A percentile compares a stretch with the other conserved stretches of the same genome.
Conservation (phyloP, 257 asterid species). For the Solanum tarijense region DNA sequence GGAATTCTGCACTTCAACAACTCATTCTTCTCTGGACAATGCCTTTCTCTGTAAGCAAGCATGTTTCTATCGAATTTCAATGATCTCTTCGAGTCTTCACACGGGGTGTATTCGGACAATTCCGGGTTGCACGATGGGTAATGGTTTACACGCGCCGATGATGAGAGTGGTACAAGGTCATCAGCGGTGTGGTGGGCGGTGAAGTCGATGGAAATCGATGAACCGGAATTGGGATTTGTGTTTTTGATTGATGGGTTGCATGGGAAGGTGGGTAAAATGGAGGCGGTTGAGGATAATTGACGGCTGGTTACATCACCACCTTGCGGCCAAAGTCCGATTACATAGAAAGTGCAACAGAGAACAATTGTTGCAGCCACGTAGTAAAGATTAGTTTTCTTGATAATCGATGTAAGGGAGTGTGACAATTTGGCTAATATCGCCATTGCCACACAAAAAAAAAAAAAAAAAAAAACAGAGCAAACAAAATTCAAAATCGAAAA, state of each 20-base stretch:
- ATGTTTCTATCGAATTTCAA: slow-evolving; percentile 45
- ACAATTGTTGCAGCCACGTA: slow-evolving; percentile 34
- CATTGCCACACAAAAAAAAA: slow-evolving; percentile 26
- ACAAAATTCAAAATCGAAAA: background rate
- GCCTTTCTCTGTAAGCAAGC: slow-evolving; percentile 66
- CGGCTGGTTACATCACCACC: slow-evolving; percentile 29
- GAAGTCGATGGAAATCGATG: slow-evolving; percentile 39
- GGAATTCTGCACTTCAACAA: slow-evolving; percentile 60
- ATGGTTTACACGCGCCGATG: slow-evolving; percentile 37
- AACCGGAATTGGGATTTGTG: background rate
- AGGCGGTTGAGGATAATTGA: slow-evolving; percentile 14
- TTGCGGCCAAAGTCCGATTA: slow-evolving; percentile 65
- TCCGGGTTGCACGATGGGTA: slow-evolving; percentile 45
- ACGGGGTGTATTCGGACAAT: slow-evolving; percentile 84
- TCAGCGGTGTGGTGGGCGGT: slow-evolving; percentile 60
- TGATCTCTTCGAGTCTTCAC: slow-evolving; percentile 61
- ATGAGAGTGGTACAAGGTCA: slow-evolving; percentile 16
- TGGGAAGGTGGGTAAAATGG: slow-evolving; percentile 23
- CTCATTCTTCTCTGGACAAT: slow-evolving; percentile 67
- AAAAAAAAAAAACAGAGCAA: background rate
- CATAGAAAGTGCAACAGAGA: slow-evolving; percentile 59
- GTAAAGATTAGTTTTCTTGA: slow-evolving; percentile 52
- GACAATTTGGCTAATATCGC: slow-evolving; percentile 38
- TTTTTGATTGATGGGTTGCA: slow-evolving; percentile 21
- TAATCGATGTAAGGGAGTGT: slow-evolving; percentile 33